phyloP scores from a whole-genome alignment of 768 basidiomycete genomes.

The Cantharellus cinnabarinus region DNA sequence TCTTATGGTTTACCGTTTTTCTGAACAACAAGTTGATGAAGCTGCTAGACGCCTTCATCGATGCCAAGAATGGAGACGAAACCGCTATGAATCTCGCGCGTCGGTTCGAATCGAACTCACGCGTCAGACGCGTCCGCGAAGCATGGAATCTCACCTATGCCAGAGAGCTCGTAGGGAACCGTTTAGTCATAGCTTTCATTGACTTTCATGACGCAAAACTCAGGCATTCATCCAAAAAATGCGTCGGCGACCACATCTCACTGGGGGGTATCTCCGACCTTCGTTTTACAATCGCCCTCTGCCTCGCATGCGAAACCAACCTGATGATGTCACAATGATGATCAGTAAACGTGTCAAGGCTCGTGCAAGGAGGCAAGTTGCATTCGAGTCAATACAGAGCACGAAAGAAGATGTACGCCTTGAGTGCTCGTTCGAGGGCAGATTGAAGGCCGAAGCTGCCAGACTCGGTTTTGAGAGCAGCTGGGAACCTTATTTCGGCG shows the following conservation, averaged over 20 bases:
- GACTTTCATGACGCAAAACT: background rate
- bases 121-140: background rate
- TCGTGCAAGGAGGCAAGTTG: constrained; percentile 26
- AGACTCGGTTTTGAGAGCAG: constrained; percentile 7
- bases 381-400: constrained; percentile 17
- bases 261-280: constrained; percentile 48
- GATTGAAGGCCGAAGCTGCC: background rate
- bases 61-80: constrained; percentile 22
- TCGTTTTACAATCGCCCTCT: constrained; percentile 46
- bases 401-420: constrained; percentile 17
- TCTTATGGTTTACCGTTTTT: background rate
- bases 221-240: background rate
- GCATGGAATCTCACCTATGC: background rate
- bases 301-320: constrained; percentile 66
- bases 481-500: no score
- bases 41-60: background rate
- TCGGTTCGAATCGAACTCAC: constrained; percentile 14
- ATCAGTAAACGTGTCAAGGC: constrained; percentile 30
- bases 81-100: constrained; percentile 37
- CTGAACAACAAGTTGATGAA: background rate
- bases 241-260: constrained; percentile 39
- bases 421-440: constrained; percentile 23
- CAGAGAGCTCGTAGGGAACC: background rate
- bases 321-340: constrained; percentile 46
- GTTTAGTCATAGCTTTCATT: background rate